phyloP scores from a whole-genome alignment of 176 grass and related monocot genomes.

The Oryza rufipogon region DNA sequence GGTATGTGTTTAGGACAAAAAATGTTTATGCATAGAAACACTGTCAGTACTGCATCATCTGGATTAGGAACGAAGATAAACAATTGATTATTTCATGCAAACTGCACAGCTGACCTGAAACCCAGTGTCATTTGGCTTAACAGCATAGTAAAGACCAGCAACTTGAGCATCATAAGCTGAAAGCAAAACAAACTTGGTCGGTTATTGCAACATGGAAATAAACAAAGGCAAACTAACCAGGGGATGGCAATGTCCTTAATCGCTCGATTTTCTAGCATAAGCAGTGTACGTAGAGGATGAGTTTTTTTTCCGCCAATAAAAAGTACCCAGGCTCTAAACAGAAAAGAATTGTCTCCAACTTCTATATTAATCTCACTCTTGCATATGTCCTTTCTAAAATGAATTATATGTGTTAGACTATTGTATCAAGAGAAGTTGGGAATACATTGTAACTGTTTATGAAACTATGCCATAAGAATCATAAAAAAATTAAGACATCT shows the following conservation, averaged over 20 bases:
- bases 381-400: not conserved
- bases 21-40: not conserved
- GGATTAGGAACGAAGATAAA: constrained; percentile 14
- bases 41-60: not conserved
- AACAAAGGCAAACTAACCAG: constrained; percentile 15
- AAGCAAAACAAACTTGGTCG: constrained; percentile 44
- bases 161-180: constrained; percentile 95
- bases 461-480: not conserved
- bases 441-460: constrained; percentile 14
- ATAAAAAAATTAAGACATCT: constrained; percentile 7
- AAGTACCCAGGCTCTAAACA: not conserved
- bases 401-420: not conserved
- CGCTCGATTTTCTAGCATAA: not conserved
- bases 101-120: constrained; percentile 70
- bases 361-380: not conserved
- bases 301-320: not conserved
- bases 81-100: constrained; percentile 4
- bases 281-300: not conserved
- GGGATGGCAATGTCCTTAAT: constrained; percentile 20
- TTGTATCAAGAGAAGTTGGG: constrained; percentile 19
- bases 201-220: not conserved
- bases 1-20: not conserved
- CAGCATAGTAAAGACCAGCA: constrained; percentile 81
- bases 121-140: constrained; percentile 66
- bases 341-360: not conserved